Conservation (phyloP, 108 stramenopile species). For the Cylindrotheca closterium region DNA sequence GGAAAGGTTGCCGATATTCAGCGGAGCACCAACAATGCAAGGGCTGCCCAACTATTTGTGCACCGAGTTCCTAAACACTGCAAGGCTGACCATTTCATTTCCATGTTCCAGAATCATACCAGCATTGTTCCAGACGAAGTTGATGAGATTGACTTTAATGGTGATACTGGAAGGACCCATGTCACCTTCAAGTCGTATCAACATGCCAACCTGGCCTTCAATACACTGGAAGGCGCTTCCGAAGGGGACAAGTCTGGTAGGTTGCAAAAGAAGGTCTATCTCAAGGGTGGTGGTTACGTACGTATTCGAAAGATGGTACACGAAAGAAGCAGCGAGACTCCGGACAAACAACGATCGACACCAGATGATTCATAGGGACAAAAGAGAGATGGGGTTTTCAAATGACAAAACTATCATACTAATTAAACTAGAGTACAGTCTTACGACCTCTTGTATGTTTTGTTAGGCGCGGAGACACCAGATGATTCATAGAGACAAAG, state of each 20-base stretch:
- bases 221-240: conserved; percentile 52
- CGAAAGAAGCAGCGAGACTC: conserved; percentile 22
- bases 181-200: conserved; percentile 55
- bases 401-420: too few species aligned
- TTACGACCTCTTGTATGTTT: too few species aligned
- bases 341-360: too few species aligned
- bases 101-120: conserved; percentile 75
- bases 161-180: conserved; percentile 66
- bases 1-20: conserved; percentile 64
- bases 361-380: too few species aligned
- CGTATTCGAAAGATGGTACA: conserved; percentile 78
- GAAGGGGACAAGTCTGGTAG: conserved; percentile 78
- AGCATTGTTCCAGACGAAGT: conserved; percentile 54
- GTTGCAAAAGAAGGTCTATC: conserved; percentile 82
- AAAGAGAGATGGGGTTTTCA: too few species aligned
- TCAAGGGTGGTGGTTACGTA: conserved; percentile 70
- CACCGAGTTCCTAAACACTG: conserved; percentile 74
- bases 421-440: too few species aligned
- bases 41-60: conserved; percentile 58
- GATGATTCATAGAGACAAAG: too few species aligned
- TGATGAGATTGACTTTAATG: conserved; percentile 60
- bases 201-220: conserved; percentile 79
- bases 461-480: too few species aligned
- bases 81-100: conserved; percentile 46
- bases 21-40: conserved; percentile 26